Evolutionary conservation across 2,329 filamentous ascomycete species (phyloP).

Genomic region (Fusarium chlamydosporum): DNA sequence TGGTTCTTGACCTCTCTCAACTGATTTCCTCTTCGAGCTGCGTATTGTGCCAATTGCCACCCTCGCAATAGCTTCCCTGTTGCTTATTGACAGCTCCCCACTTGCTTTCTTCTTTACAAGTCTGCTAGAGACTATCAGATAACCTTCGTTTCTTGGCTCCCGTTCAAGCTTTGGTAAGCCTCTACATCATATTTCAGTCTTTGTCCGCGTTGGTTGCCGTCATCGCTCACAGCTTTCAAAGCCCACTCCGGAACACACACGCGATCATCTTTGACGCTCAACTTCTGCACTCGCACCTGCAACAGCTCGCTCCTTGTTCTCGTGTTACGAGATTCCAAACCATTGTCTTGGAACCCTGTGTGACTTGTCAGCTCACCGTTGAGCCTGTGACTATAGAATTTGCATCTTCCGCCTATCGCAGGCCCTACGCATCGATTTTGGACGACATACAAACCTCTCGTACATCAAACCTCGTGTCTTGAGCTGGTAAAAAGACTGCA

Average conservation of each 20-base stretch:
- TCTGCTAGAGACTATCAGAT: conserved; percentile 23
- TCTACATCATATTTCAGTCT: conserved; percentile 43
- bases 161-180: conserved; percentile 47
- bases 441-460: conserved; percentile 21
- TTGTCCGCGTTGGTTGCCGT: conserved; percentile 43
- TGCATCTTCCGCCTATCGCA: conserved; percentile 27
- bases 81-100: conserved; percentile 34
- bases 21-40: conserved; percentile 39
- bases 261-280: conserved; percentile 43
- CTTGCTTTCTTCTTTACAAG: conserved; percentile 32
- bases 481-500: conserved; percentile 22
- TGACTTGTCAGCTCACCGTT: conserved; percentile 41
- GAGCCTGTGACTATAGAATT: conserved; percentile 32
- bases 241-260: conserved; percentile 35
- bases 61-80: conserved; percentile 38
- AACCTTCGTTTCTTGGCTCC: conserved; percentile 36
- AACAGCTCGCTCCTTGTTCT: conserved; percentile 37
- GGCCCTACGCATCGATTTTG: conserved; percentile 21
- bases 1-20: conserved; percentile 46
- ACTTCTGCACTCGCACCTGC: conserved; percentile 38
- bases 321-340: conserved; percentile 44
- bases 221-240: conserved; percentile 47
- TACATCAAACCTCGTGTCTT: conserved; percentile 10
- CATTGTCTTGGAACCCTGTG: conserved; percentile 43
- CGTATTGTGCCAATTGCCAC: conserved; percentile 33